Conservation (phyloP, 805 yeast species). For the Metschnikowia koreensis region DNA sequence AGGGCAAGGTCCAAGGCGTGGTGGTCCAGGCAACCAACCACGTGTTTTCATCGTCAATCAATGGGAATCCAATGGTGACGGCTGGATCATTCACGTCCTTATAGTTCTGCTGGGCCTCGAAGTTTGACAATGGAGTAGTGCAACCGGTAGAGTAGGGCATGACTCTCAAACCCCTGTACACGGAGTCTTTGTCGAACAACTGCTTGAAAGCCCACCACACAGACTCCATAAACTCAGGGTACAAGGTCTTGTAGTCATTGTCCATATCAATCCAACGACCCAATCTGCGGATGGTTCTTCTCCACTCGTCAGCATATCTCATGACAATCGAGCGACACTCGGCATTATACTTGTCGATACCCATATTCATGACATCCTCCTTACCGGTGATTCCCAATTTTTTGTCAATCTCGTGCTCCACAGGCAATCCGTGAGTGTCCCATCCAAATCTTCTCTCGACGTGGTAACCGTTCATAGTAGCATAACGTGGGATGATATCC, state of each 20-base stretch:
- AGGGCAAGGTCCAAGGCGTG: constrained; percentile 99
- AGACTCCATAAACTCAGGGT: constrained; percentile 96
- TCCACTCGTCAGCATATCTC: constrained; percentile 96
- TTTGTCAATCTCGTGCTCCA: constrained; percentile 98
- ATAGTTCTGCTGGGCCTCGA: constrained; percentile 98
- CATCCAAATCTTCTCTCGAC: constrained; percentile 98
- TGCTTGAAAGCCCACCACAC: constrained; percentile 99
- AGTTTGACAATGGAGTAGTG: constrained; percentile 94
- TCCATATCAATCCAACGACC: constrained; percentile 99
- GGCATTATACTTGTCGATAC: constrained; percentile 88
- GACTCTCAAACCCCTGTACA: constrained; percentile 92
- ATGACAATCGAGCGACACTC: constrained; percentile 97
- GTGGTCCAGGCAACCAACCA: constrained; percentile 97
- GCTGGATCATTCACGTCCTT: constrained; percentile 98
- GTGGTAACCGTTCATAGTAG: constrained; percentile 94
- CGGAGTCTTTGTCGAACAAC: constrained; percentile 79
- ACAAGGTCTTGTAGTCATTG: constrained; percentile 94
- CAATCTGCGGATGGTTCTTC: constrained; percentile 84
- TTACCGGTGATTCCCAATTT: constrained; percentile 88
- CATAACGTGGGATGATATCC: constrained; percentile 96
- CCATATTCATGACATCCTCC: constrained; percentile 91
- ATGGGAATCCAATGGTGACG: constrained; percentile 85
- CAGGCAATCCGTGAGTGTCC: constrained; percentile 99
- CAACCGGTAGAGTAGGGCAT: constrained; percentile 99
- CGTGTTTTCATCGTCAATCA: constrained; percentile 77